phyloP scores from a whole-genome alignment of 2,329 filamentous ascomycete species.

The Arthrobotrys musiformis region DNA sequence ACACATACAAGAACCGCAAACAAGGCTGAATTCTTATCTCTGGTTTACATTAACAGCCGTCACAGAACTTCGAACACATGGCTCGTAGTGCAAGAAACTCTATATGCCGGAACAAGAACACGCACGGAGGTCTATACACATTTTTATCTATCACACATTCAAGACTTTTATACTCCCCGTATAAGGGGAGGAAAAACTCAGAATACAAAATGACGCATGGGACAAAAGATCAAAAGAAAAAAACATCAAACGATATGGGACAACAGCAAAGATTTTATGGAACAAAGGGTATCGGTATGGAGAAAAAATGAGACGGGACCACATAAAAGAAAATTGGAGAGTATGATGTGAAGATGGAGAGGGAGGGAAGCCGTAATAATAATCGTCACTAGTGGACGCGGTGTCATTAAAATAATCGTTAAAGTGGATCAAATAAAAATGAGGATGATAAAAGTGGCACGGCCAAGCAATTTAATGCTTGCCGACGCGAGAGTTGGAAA shows the following conservation, averaged over 20 bases:
- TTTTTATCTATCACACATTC: neutral
- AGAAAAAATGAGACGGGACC: neutral
- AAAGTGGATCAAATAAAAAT: neutral
- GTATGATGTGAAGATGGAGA: neutral
- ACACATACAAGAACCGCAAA: too few relatives aligned
- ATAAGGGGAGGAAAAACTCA: neutral
- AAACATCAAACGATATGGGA: neutral
- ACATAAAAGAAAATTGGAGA: neutral
- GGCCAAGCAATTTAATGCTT: conserved; percentile 15
- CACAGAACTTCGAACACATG: too few relatives aligned
- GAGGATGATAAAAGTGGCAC: neutral
- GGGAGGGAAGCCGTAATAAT: neutral
- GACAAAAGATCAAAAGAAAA: neutral
- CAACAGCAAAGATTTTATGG: neutral
- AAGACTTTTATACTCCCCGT: neutral
- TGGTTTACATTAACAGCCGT: too few relatives aligned
- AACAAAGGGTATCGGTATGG: neutral
- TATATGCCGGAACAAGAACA: too few relatives aligned
- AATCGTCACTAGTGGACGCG: too few relatives aligned
- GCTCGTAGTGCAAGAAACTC: too few relatives aligned
- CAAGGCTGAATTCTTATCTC: too few relatives aligned
- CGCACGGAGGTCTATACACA: neutral
- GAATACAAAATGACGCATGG: neutral
- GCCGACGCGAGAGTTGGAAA: conserved; percentile 77
- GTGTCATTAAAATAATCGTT: neutral